These are phyloP conservation scores for Marasmius fiardii DNA, from an alignment of 1,284 basidiomycete genomes.

Conservation along the genomic window DNA sequence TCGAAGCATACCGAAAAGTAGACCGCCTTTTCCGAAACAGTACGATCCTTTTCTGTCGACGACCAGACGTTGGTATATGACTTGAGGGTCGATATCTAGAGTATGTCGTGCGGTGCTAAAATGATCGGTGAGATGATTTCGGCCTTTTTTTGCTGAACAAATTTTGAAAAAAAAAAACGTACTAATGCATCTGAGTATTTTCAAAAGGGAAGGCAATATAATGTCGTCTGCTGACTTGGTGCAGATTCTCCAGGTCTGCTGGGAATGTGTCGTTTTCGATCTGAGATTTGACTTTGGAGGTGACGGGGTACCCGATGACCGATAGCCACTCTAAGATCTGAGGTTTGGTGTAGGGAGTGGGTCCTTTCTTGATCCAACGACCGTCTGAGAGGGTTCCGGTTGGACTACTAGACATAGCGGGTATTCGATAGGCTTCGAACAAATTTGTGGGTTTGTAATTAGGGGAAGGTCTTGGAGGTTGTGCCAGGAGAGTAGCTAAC, in stretches of 20 bases:
- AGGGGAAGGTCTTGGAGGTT: too few relatives aligned
- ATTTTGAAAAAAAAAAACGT: conserved; percentile 11
- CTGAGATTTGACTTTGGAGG: conserved; percentile 15
- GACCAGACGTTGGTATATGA: conserved; percentile 28
- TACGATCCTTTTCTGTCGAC: conserved; percentile 28
- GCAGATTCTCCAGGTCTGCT: conserved; percentile 25
- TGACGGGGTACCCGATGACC: background rate
- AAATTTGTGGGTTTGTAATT: too few relatives aligned
- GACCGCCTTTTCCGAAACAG: conserved; percentile 34
- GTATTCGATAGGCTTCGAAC: too few relatives aligned
- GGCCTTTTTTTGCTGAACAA: background rate
- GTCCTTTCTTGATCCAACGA: background rate
- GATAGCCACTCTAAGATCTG: background rate
- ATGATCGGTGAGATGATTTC: background rate
- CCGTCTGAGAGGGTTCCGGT: too few relatives aligned
- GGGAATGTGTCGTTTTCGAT: background rate
- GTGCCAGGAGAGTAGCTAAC: too few relatives aligned
- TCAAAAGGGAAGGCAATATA: conserved; percentile 32
- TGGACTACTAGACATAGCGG: too few relatives aligned
- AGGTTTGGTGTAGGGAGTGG: background rate
- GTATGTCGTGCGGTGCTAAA: conserved; percentile 27
- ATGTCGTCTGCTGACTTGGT: conserved; percentile 19
- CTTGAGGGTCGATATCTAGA: conserved; percentile 29
- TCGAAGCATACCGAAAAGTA: conserved; percentile 33
- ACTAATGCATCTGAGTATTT: conserved; percentile 38